Base-by-base conservation (phyloP, 2,329 filamentous ascomycete species). In the Diaporthe citri region DNA sequence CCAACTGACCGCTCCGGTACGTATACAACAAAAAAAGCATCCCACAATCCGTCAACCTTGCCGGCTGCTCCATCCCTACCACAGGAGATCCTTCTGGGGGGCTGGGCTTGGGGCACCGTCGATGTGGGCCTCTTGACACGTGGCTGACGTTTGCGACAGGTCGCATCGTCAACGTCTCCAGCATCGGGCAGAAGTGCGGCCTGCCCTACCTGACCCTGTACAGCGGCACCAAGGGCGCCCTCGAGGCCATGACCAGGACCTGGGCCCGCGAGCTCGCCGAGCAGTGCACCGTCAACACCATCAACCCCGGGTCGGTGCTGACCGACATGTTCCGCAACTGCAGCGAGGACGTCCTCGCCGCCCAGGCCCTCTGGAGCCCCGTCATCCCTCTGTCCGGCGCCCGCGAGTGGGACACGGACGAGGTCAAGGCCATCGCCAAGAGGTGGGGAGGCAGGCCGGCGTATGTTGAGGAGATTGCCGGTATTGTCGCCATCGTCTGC, bases 191-290 rank as follows among this genome's bases (percentile, higher is more conserved):
- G 52, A 87, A 85, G 71, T 82, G 90, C 10, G 90, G 90, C 52
- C 90, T 89, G 75, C 83, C 86, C 60, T 84, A 85, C 46, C 89
- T 91, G 77, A 88, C 87, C 15, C 85, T 92, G 64, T 92, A 92
- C 78, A 89, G 88, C 13, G 90, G 89, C n/a, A 90, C 88, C 67
- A 92, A 92, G 80, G 90, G 88, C 1, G 90, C 90, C 0, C 81
- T 92, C 12, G 90, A 92, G 80, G 87, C 88, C 51, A 90, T 92
- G 88, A 91, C 90, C n/a, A 84, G 90, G 28, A 88, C 88, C 0
- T 92, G 90, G 90, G 85, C 88, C 7, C 85, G 90, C 28, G 90
- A 92, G 82, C 82, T 92, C 8, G 88, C 90, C 20, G 89, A 90
- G 77, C 82, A 86, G 31, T 87, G 85, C 36, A 91, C 89, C 12